Base-by-base conservation (phyloP, 2,329 filamentous ascomycete genomes). In the Venturia asperata region DNA sequence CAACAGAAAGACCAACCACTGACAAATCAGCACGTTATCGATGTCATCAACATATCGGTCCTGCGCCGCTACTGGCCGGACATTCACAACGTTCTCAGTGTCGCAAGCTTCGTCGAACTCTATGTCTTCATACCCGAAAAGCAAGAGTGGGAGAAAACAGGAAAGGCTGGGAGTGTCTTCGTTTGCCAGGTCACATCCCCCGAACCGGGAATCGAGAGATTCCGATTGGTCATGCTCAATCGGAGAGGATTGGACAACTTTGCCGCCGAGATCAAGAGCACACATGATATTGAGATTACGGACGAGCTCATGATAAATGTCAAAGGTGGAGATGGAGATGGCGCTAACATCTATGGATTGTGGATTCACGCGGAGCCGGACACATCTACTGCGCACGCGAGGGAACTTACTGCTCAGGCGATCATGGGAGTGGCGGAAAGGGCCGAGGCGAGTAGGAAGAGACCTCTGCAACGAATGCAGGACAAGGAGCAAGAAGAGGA, bases 151-250 rank as follows among this genome's bases (percentile, higher is more conserved):
- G 89, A 94, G 73, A 96, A 95, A 79, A 85, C 84, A 58, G 89
- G 87, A 65, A 83, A 92, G 13, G 92, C 96, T 76, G 94, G 94
- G 47, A 90, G 91, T 15, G 80, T 97, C 68, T 99, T 97, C 75
- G 85, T 97, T 64, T 95, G 90, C 79, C 83, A 89, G 68, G 77
- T 87, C 19, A 69, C 69, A 2, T 71, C 73, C 7, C 71, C 69
- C 4, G 66, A 84, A 64, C 66, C 68, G 11, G 73, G 71, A 60
- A 68, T 69, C 17, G 72, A 77, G 58, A 74, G 78, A 30, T 81
- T 77, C 70, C 74, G 73, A 61, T 76, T 78, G 30, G 71, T 80
- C 63, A 78, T 82, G 13, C 70, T 81, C 61, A 82, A 82, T 67
- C 74, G 80, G 34, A 77, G 79, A 61, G 77, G 77, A 15, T 72